Evolutionary conservation across 345 rosid species (phyloP), one percentile per base, ranked within the genome.

Genomic region (Corymbia maculata): DNA sequence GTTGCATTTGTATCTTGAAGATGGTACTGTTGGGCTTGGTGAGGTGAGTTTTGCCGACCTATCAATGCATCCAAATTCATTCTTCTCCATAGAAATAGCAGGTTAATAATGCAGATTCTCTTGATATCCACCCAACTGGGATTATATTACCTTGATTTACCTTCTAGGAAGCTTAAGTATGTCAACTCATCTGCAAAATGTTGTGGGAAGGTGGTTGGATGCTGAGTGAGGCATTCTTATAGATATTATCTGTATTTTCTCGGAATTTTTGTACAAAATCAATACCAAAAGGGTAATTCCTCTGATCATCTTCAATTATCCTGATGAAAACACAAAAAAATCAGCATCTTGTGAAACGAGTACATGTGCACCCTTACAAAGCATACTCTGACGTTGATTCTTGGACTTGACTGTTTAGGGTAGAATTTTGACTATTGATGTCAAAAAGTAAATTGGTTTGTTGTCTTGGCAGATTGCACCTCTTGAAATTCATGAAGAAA

Each of bases 381-480:
- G 49, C 24, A 17, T 42, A 42, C 82, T 36, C 49, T 36, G 26
- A 17, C 10, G 4, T 85, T 51, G 45, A 85, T 51, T 85, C 45
- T 26, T 30, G 24, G 64, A 30, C 86, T 85, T 85, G 30, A 85
- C 16, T 32, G 61, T 36, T 36, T 75, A 75, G 82, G 61, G 59
- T 36, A 8, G 24, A 16, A 17, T 30, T 66, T 30, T 30, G 21
- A 30, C 44, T 70, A 70, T 70, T 70, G 80, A 70, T 19, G 52
- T 26, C 52, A 66, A 66, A 17, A 17, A 30, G 80, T 42, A 68
- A 45, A 47, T 28, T 28, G 52, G 28, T 79, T n/a, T 70, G 30
- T 87, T 88, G 86, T 79, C 89, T 91, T 90, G 88, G 88, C 95
- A 97, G 99, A 98, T 97, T 91, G 97, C 99, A 86, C 99, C 99